phyloP scores from a whole-genome alignment of 345 rosid genomes.

The Laguncularia racemosa region DNA sequence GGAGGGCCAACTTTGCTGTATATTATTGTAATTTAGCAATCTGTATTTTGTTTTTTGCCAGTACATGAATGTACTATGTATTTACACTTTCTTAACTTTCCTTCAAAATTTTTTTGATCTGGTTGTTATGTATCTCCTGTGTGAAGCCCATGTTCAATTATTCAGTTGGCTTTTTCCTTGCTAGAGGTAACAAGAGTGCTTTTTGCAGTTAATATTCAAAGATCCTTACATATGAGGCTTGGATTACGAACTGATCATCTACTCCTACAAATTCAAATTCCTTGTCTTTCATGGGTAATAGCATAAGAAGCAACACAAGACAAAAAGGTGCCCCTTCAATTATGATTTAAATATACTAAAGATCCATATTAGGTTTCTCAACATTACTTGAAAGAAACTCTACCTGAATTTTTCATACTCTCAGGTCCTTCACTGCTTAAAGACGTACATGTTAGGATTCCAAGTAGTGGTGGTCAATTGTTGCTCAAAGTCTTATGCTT shows the following conservation, averaged over 20 bases:
- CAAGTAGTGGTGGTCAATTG: slow-evolving; percentile 76
- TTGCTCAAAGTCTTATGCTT: slow-evolving; percentile 9
- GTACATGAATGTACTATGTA: no score
- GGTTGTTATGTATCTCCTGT: no score
- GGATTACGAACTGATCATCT: slow-evolving; percentile 85
- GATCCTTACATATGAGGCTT: slow-evolving; percentile 62
- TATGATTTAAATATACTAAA: no score
- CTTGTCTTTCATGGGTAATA: slow-evolving; percentile 32
- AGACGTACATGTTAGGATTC: slow-evolving; percentile 81
- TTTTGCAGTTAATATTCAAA: slow-evolving; percentile 67
- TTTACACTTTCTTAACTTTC: no score
- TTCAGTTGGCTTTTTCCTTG: no score
- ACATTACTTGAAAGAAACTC: not conserved
- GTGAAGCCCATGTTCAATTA: no score
- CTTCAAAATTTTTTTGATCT: no score
- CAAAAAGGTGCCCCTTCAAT: slow-evolving; percentile 38
- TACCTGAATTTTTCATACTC: slow-evolving; percentile 10
- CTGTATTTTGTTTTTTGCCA: no score
- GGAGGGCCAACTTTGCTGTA: no score
- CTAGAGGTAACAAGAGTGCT: not conserved
- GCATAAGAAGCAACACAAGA: slow-evolving; percentile 25
- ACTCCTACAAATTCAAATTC: slow-evolving; percentile 81
- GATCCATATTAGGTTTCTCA: no score
- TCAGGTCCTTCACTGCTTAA: slow-evolving; percentile 59
- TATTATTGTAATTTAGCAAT: no score